Percentiles rank a stretch among this genome's conserved stretches.
phyloP scores from a whole-genome alignment of 2,329 filamentous ascomycete species.

The Biscogniauxia mediterranea region DNA sequence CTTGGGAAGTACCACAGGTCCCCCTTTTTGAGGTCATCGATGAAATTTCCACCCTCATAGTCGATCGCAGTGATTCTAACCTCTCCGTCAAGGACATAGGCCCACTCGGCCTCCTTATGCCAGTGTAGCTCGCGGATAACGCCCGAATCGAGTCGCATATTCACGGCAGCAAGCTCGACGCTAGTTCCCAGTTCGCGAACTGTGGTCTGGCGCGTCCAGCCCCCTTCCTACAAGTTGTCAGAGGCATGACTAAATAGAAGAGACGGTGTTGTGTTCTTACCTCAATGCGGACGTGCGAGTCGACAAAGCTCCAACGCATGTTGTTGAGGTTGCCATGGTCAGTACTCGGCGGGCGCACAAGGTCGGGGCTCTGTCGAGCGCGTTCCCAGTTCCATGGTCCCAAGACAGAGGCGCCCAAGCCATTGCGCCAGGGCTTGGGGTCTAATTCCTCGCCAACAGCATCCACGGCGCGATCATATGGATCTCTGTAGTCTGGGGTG shows the following conservation, averaged over 20 bases:
- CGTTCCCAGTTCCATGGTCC: slow-evolving; percentile 69
- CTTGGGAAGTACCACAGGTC: slow-evolving; percentile 82
- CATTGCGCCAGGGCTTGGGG: slow-evolving; percentile 64
- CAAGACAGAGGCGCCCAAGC: slow-evolving; percentile 62
- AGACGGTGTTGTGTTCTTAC: slow-evolving; percentile 36
- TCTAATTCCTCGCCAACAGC: slow-evolving; percentile 58
- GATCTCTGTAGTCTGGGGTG: slow-evolving; percentile 57
- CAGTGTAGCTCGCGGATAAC: slow-evolving; percentile 77
- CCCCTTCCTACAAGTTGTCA: slow-evolving; percentile 56
- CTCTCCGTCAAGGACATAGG: slow-evolving; percentile 68
- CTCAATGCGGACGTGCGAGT: slow-evolving; percentile 63
- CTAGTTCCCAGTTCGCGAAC: slow-evolving; percentile 62
- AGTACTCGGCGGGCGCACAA: slow-evolving; percentile 69
- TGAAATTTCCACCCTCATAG: slow-evolving; percentile 72
- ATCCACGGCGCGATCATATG: slow-evolving; percentile 62
- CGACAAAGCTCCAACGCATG: slow-evolving; percentile 70
- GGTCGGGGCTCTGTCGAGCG: slow-evolving; percentile 67
- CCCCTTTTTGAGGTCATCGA: slow-evolving; percentile 73
- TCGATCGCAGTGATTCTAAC: slow-evolving; percentile 73
- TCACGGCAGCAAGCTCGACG: slow-evolving; percentile 71
- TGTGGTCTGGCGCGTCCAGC: slow-evolving; percentile 75
- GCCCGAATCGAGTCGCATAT: slow-evolving; percentile 72
- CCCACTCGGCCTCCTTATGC: slow-evolving; percentile 81
- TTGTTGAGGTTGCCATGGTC: slow-evolving; percentile 70
- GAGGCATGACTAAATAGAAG: background rate